Evolutionary conservation across 1,139 yeast genomes (phyloP).

Genomic region (Tardiomyces depauwii): DNA sequence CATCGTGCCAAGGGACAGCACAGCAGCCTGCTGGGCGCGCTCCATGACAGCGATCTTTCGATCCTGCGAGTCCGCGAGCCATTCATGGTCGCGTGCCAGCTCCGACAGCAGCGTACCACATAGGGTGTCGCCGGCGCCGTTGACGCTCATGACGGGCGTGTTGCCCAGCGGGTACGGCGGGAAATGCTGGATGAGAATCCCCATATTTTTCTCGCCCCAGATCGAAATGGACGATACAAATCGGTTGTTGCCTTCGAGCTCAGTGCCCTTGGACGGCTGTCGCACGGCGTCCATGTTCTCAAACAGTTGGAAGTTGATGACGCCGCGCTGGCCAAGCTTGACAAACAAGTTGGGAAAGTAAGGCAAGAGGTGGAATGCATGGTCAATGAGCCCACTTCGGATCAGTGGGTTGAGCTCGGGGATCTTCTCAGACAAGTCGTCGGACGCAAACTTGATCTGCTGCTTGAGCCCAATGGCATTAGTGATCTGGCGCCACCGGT

Average conservation of each 20-base stretch:
- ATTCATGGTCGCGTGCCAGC: conserved; percentile 19
- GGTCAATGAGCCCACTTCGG: conserved; percentile 49
- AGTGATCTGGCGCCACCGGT: conserved; percentile 63
- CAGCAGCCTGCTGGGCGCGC: conserved; percentile 46
- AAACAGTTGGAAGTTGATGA: conserved; percentile 36
- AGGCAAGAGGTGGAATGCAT: conserved; percentile 60
- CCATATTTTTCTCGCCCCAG: conserved; percentile 23
- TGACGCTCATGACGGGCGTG: conserved; percentile 35
- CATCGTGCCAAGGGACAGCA: conserved; percentile 31
- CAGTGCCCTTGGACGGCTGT: background rate
- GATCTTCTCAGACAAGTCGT: conserved; percentile 23
- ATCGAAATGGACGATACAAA: conserved; percentile 7
- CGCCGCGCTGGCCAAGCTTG: conserved; percentile 60
- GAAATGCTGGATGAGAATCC: conserved; percentile 54
- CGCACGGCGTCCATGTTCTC: conserved; percentile 15
- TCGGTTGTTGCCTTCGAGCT: conserved; percentile 2
- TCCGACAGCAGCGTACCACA: conserved; percentile 40
- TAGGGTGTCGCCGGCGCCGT: conserved; percentile 63
- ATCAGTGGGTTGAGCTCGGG: conserved; percentile 22
- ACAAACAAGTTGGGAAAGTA: conserved; percentile 56
- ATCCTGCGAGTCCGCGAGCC: conserved; percentile 22
- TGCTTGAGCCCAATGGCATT: conserved; percentile 34
- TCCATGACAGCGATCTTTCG: conserved; percentile 23
- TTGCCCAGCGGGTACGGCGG: conserved; percentile 21
- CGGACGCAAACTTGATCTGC: conserved; percentile 9